Conservation (phyloP, 805 yeast species). For the Nakazawaea sp. region DNA sequence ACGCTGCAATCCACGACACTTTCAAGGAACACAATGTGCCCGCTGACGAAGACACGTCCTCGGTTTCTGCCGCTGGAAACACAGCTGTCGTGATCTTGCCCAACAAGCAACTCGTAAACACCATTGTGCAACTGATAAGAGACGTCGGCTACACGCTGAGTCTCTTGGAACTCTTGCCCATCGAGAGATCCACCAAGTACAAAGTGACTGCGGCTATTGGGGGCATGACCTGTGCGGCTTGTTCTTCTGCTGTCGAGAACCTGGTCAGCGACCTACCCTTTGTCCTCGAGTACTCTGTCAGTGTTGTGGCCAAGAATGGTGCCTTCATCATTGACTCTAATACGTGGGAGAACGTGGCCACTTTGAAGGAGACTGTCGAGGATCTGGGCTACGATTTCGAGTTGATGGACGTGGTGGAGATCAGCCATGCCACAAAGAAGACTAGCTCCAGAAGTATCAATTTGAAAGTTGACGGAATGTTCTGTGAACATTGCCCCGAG, state of each 20-base stretch:
- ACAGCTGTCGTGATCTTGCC: constrained; percentile 48
- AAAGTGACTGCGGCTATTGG: constrained; percentile 57
- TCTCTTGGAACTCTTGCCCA: constrained; percentile 53
- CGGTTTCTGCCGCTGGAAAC: constrained; percentile 44
- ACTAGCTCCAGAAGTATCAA: constrained; percentile 49
- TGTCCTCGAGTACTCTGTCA: constrained; percentile 46
- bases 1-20: constrained; percentile 29
- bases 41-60: constrained; percentile 12
- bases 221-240: constrained; percentile 69
- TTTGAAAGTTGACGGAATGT: constrained; percentile 58
- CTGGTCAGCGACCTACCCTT: constrained; percentile 42
- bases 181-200: constrained; percentile 38
- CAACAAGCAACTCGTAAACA: constrained; percentile 42
- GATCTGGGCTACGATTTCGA: constrained; percentile 64
- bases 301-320: constrained; percentile 56
- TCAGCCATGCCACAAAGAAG: constrained; percentile 40
- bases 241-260: constrained; percentile 49
- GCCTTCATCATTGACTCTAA: constrained; percentile 47
- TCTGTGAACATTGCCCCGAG: constrained; percentile 64
- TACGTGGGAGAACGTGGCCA: constrained; percentile 26
- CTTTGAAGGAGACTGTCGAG: constrained; percentile 45
- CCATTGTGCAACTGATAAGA: constrained; percentile 38
- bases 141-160: constrained; percentile 43
- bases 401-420: constrained; percentile 33
- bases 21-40: neutral